A percentile compares a stretch with the other conserved stretches of the same genome.
phyloP scores from a whole-genome alignment of 2,329 filamentous ascomycete genomes.

The Zymoseptoria brevis region DNA sequence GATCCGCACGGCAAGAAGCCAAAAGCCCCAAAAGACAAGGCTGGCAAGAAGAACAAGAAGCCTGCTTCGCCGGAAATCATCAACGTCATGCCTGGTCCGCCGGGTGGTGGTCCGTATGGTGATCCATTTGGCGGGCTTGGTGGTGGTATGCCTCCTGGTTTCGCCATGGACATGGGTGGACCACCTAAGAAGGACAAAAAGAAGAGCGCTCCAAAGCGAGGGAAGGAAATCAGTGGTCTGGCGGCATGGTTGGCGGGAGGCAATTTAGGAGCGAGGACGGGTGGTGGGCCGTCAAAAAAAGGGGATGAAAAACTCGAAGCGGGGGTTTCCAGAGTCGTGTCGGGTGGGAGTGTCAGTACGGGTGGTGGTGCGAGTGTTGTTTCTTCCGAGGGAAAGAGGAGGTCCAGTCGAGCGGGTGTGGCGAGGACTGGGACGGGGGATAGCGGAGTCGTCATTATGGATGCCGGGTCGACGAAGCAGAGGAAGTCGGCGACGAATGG shows the following conservation, averaged over 20 bases:
- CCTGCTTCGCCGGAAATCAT: conserved; percentile 10
- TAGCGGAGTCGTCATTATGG: background rate
- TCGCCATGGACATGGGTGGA: background rate
- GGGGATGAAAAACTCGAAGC: background rate
- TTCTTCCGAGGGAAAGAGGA: background rate
- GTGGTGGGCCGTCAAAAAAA: background rate
- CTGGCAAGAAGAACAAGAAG: conserved; percentile 10
- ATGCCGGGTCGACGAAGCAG: background rate
- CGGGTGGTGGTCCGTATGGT: conserved; percentile 8
- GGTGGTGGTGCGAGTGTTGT: background rate
- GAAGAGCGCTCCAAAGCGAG: conserved; percentile 14
- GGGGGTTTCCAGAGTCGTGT: background rate
- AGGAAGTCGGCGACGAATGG: background rate
- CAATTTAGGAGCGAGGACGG: conserved; percentile 8
- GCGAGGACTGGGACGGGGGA: background rate
- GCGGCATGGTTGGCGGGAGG: conserved; percentile 26
- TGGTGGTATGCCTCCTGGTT: conserved; percentile 6
- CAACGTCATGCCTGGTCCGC: conserved; percentile 10
- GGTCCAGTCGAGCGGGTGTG: background rate
- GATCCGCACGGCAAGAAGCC: conserved; percentile 7
- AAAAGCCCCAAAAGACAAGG: conserved; percentile 11
- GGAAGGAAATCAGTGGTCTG: conserved; percentile 20
- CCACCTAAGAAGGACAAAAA: conserved; percentile 5
- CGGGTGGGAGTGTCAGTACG: background rate
- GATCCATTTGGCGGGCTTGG: conserved; percentile 12